Percentiles rank a stretch among this genome's conserved stretches.
phyloP scores from a whole-genome alignment of 805 yeast species.

The Candida sanyiensis region DNA sequence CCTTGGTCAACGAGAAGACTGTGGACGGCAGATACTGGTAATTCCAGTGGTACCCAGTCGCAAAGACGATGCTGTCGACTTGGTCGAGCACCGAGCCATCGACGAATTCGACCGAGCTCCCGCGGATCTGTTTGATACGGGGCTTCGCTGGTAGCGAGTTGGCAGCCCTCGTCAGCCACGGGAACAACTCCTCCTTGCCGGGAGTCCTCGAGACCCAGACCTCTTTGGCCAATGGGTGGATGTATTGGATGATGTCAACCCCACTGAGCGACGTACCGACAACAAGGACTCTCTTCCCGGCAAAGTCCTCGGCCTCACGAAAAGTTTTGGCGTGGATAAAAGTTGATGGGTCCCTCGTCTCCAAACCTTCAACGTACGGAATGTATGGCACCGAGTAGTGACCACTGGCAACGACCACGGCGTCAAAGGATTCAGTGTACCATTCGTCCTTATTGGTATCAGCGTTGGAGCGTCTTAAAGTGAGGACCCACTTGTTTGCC shows the following conservation, averaged over 20 bases:
- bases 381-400: slow-evolving; percentile 49
- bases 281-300: slow-evolving; percentile 35
- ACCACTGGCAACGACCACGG: slow-evolving; percentile 53
- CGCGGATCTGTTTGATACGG: slow-evolving; percentile 23
- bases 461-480: slow-evolving; percentile 21
- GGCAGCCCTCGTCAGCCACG: slow-evolving; percentile 37
- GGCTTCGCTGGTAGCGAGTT: slow-evolving; percentile 29
- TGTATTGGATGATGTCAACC: slow-evolving; percentile 38
- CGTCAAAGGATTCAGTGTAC: slow-evolving; percentile 47
- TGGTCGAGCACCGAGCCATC: slow-evolving; percentile 31
- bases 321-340: slow-evolving; percentile 47
- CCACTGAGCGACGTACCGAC: slow-evolving; percentile 40
- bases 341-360: slow-evolving; percentile 33
- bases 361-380: slow-evolving; percentile 46
- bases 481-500: slow-evolving; percentile 34
- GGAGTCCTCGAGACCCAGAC: slow-evolving; percentile 69
- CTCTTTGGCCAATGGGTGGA: slow-evolving; percentile 28
- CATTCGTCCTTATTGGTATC: slow-evolving; percentile 28
- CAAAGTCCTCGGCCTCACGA: slow-evolving; percentile 35
- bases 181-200: slow-evolving; percentile 47
- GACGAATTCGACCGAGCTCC: slow-evolving; percentile 27
- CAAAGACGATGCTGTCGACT: slow-evolving; percentile 33
- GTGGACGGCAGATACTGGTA: slow-evolving; percentile 30
- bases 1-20: slow-evolving; percentile 21
- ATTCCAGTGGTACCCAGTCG: slow-evolving; percentile 40